Base-by-base conservation (phyloP, 768 basidiomycete genomes). In the Boletus rubescentipes region DNA sequence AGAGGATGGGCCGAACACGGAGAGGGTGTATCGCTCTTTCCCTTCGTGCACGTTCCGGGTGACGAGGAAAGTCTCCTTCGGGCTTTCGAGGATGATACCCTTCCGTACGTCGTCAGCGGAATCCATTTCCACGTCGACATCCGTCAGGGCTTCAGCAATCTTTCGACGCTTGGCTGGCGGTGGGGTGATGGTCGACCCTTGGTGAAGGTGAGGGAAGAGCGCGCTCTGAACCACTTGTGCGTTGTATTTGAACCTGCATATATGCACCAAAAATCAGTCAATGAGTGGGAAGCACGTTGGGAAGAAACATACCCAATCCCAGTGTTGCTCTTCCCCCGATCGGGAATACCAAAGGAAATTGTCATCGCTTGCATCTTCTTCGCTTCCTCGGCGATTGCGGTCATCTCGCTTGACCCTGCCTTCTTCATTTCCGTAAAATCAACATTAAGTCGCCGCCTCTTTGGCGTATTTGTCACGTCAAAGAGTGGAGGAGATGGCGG, bases 241-340 rank as follows among this genome's bases (percentile, higher is more conserved):
- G 9, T 78, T 70, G 54, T 82, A 85, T 66, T 83, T 83, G 53
- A 78, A 84, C 48, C 83, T 85, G 36, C 38, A 20, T 10, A 29
- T 30, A 43, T 20, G 30, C 34, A 39, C 21, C 39, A 23, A 37
- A 30, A 23, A 35, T 36, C 14, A n/a, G 44, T 42, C 44, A 49
- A 34, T 20, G 34, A 23, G 44, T 11, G 42, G 43, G 18, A 54
- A 36, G 10, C 16, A 11, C 47, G 5, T 30, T 11, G 36, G 36
- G 60, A 35, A 46, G 20, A 20, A 26, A 72, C 77, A 16, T 58
- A 83, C 82, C 80, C 80, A 59, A 76, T 58, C 44, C 74, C 72
- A 21, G 74, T 59, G 50, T 72, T 73, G 36, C 73, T 69, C 38
- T 64, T 70, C 4, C 34, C 29, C 12, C 51, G 53, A 49, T 64